These are phyloP conservation scores for Dioscorea alata DNA, from an alignment of 106 monocot species.

Conservation along the genomic window DNA sequence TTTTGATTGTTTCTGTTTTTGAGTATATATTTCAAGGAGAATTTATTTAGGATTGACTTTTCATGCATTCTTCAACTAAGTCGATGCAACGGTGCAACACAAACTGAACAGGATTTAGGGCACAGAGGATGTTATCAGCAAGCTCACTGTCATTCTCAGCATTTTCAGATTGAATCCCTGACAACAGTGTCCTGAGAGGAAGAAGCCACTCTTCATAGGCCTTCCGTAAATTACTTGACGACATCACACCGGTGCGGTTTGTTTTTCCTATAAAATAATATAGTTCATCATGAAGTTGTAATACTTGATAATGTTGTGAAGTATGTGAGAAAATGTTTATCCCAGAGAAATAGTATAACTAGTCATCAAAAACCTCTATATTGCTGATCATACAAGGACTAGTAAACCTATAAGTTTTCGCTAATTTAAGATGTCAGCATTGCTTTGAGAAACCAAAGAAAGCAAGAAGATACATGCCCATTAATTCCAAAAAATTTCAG, in stretches of 20 bases:
- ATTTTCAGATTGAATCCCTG: slow-evolving; percentile 50
- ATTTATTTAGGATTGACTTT: slow-evolving; percentile 4
- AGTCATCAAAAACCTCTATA: too few species aligned
- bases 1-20: too few species aligned
- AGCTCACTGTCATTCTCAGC: slow-evolving; percentile 28
- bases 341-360: too few species aligned
- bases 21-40: neutral
- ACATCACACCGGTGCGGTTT: slow-evolving; percentile 36
- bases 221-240: slow-evolving; percentile 32
- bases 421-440: too few species aligned
- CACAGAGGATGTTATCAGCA: slow-evolving; percentile 35
- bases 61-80: slow-evolving; percentile 61
- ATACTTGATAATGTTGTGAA: too few species aligned
- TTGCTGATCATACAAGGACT: too few species aligned
- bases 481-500: too few species aligned
- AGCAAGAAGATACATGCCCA: too few species aligned
- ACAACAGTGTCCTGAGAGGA: slow-evolving; percentile 56
- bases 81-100: slow-evolving; percentile 91
- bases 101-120: slow-evolving; percentile 62
- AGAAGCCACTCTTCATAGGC: slow-evolving; percentile 84
- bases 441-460: too few species aligned
- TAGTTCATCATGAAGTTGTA: too few species aligned
- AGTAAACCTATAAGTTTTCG: too few species aligned
- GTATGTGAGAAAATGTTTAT: too few species aligned
- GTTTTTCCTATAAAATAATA: slow-evolving; percentile 37